These are phyloP conservation scores for Coemansia sp. DNA, from an alignment of 192 early-diverging fungal species.

Conservation along the genomic window DNA sequence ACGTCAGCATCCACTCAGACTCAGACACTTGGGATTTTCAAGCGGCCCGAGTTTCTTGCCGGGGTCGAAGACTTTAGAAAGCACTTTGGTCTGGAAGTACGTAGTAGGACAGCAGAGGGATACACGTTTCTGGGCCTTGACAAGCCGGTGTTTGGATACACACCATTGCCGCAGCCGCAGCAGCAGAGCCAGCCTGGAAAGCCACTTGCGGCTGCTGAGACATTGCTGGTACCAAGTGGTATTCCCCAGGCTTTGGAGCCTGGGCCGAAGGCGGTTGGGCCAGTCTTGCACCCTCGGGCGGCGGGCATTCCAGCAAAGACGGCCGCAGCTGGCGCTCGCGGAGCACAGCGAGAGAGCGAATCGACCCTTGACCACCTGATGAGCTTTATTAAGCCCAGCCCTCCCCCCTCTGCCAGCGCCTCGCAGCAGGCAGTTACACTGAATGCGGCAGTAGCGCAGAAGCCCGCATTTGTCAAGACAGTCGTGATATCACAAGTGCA, in stretches of 20 bases:
- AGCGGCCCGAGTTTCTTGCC: slow-evolving; percentile 32
- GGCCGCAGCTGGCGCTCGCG: background rate
- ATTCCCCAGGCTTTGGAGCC: background rate
- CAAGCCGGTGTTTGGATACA: slow-evolving; percentile 10
- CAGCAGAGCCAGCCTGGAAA: slow-evolving; percentile 5
- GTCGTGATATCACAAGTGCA: slow-evolving; percentile 29
- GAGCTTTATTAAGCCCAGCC: slow-evolving; percentile 39
- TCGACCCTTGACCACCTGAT: slow-evolving; percentile 36
- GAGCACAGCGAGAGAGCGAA: slow-evolving; percentile 11
- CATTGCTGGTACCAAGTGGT: background rate
- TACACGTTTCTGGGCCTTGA: slow-evolving; percentile 44
- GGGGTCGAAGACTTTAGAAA: slow-evolving; percentile 34
- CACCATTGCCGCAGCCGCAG: background rate
- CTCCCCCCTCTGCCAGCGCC: slow-evolving; percentile 9
- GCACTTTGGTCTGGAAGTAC: slow-evolving; percentile 43
- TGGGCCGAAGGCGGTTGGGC: background rate
- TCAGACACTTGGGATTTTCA: slow-evolving; percentile 20
- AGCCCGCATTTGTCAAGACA: slow-evolving; percentile 26
- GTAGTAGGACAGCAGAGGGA: slow-evolving; percentile 31
- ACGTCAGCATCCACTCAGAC: background rate
- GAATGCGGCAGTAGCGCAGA: background rate
- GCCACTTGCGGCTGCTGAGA: background rate
- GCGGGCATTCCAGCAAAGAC: background rate
- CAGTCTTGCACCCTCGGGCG: background rate
- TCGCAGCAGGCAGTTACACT: background rate